Base-by-base conservation (phyloP, 2,329 filamentous ascomycete species). In the Xylariaceae sp. region DNA sequence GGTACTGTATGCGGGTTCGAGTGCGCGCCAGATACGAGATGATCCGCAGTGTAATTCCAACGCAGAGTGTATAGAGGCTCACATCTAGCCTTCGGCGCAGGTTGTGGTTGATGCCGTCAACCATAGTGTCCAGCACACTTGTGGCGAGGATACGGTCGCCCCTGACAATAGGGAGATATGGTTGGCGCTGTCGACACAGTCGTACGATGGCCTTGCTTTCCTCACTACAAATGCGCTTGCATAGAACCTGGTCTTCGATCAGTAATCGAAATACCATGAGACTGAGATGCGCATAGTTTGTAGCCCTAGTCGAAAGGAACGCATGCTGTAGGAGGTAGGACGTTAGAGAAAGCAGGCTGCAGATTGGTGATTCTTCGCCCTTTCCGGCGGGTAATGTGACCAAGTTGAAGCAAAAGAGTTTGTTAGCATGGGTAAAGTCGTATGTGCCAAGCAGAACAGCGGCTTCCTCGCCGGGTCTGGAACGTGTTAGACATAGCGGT, bases 321-420 rank as follows among this genome's bases (percentile, higher is more conserved):
- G 94, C 92, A 75, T 99, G 93, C 67, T 97, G 92, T 53, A 96
- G 83, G 37, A 97, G 82, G 74, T 99, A 99, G 2, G 93, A 97
- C 2, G 90, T 89, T 49, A 96, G 80, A 0, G 93, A 97, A 34
- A 97, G 77, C 70, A 93, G 95, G 66, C 84, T 87, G 51, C 88
- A 85, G 63, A 99, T 87, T 0, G 92, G 89, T 1, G 87, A 82
- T 68, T 93, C 87, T 53, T 84, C 80, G 48, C 80, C 83, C 66
- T 87, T 87, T 53, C 86, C 84, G 0, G 85, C 75, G 4, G 82
- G 70, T 23, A 85, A 71, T 2, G 84, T 87, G 55, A 96, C 84
- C 49, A 99, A 76, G 67, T 88, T 23, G 44, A 51, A 88, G 73
- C 90, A 93, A 74, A 99, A 97, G 7, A 97, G 80, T 75, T 97